A percentile compares a stretch with the other conserved stretches of the same genome.
Conservation (phyloP, 441 rosid genomes). For the Arabidopsis hybrid region DNA sequence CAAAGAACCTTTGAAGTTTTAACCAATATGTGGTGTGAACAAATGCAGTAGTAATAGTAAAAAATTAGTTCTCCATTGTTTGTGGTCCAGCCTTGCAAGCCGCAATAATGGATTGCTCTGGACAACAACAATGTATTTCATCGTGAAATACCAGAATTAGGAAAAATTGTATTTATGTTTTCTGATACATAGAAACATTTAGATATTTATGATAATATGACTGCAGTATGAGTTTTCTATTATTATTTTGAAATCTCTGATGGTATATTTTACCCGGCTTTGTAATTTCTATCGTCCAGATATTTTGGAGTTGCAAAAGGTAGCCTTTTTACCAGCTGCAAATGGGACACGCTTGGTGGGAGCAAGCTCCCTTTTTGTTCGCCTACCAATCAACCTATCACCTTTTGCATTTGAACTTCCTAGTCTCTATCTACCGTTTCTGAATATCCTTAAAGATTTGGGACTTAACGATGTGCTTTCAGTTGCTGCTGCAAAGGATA, state of each 20-base stretch:
- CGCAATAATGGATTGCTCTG: slow-evolving; percentile 18
- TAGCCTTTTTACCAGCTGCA: slow-evolving; percentile 96
- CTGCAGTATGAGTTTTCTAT: slow-evolving; percentile 21
- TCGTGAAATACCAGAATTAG: slow-evolving; percentile 10
- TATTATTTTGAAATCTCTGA: slow-evolving; percentile 18
- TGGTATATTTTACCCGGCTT: slow-evolving; percentile 5
- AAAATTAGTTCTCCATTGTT: slow-evolving; percentile 7
- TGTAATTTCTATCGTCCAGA: slow-evolving; percentile 55
- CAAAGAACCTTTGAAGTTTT: background rate
- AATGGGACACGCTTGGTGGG: slow-evolving; percentile 97
- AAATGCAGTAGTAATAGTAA: slow-evolving; percentile 22
- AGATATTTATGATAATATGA: slow-evolving; percentile 1
- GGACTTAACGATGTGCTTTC: slow-evolving; percentile 91
- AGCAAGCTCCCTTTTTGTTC: slow-evolving; percentile 82
- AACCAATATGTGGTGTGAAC: slow-evolving; percentile 18
- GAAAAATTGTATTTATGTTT: slow-evolving; percentile 2
- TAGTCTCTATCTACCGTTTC: slow-evolving; percentile 77
- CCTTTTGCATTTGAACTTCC: slow-evolving; percentile 99
- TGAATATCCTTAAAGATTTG: slow-evolving; percentile 86
- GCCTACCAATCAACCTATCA: slow-evolving; percentile 80
- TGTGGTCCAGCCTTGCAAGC: slow-evolving; percentile 27
- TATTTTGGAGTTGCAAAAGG: slow-evolving; percentile 68
- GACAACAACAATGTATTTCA: slow-evolving; percentile 12
- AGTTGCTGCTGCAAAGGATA: slow-evolving; percentile 72
- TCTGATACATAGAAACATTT: slow-evolving; percentile 5